Base-by-base conservation (phyloP, 768 basidiomycete genomes). In the Sarcomyxa edulis region DNA sequence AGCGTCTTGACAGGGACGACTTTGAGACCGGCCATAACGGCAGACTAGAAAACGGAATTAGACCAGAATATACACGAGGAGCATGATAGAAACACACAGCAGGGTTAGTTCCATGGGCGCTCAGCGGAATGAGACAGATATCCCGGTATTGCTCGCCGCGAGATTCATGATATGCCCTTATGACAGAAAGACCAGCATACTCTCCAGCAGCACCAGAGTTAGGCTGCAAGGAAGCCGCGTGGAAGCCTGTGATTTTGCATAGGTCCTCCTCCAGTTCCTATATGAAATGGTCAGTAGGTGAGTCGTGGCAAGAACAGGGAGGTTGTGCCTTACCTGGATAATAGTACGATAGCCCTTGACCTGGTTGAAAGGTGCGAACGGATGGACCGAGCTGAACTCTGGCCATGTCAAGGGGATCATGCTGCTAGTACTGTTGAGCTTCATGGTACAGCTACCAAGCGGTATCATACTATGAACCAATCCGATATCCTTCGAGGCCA, bases 181-280 rank as follows among this genome's bases (percentile, higher is more conserved):
- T 97, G 44, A 97, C 84, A 36, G 78, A 83, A 15, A 99, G 74
- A n/a, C 96, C 96, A 22, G 96, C 78, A 52, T 94, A 99, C 65
- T 99, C 96, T 19, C 96, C 96, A 44, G 93, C 90, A 12, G 96
- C 96, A 30, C 96, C 96, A 10, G 96, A 98, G 62, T 99, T 99
- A 24, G 96, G 96, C 58, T 99, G 96, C n/a, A 99, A 74, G 1
- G 91, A 94, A 44, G 92, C 91, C 14, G 92, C 81, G 48, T 90
- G 76, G 67, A 97, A 96, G n/a, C 96, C 96, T 9, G 96, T 98
- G 43, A 98, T 89, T 52, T 74, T 84, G 71, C 89, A 90, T 6
- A 99, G 71, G 65, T 97, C 90, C 15, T 71, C 62, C 58, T 95
- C 92, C 40, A 99, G 70, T 68, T 98, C 96, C 86, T 91, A 23